Base-by-base conservation (phyloP, 23 red algal genomes). In the Cyanidioschyzon merolae region DNA sequence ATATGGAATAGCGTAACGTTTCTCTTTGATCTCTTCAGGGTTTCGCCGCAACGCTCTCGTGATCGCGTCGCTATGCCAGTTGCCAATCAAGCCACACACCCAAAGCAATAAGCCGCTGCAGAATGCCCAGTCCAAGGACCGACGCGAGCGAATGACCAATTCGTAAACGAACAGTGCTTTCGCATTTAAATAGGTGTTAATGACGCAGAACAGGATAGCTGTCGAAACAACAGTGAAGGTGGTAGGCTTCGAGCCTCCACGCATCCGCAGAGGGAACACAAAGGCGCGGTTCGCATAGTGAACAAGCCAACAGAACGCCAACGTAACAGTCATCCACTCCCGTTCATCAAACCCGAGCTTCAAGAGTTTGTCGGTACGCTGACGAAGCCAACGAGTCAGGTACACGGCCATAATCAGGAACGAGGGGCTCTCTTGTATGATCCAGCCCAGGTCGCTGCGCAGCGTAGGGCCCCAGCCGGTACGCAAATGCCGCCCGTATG, bases 251-350 rank as follows among this genome's bases (percentile, higher is more conserved):
- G 40, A 7, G 2, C 68, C 68, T 24, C 50, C 59, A 16, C 59
- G 51, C 80, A 83, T 83, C 1, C 57, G 80, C 2, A 83, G 31
- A n/a, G 80, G 80, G 59, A 75, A 83, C 30, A 83, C 59, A 41
- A 83, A 75, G 1, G 80, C 80, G 0, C 80, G 57, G 26, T 83
- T 68, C 34, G 40, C 39, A 41, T 83, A 83, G 39, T 83, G 80
- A 29, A 76, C 80, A 0, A 83, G 63, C 63, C 63, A 71, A 32
- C 63, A 71, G 3, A 25, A 7, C 29, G 63, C 63, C 63, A 71
- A 32, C 12, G 30, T 12, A 7, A 71, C 12, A 7, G 63, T 71
- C 63, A 71, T 71, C 63, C 63, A 71, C 63, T 71, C 16, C 63
- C 63, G 16, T 71, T 3, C 63, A 27, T 71, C 63, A 54, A 54